A percentile compares a stretch with the other conserved stretches of the same genome.
phyloP scores from a whole-genome alignment of 78 protist species.

The Creolimax fragrantissima region DNA sequence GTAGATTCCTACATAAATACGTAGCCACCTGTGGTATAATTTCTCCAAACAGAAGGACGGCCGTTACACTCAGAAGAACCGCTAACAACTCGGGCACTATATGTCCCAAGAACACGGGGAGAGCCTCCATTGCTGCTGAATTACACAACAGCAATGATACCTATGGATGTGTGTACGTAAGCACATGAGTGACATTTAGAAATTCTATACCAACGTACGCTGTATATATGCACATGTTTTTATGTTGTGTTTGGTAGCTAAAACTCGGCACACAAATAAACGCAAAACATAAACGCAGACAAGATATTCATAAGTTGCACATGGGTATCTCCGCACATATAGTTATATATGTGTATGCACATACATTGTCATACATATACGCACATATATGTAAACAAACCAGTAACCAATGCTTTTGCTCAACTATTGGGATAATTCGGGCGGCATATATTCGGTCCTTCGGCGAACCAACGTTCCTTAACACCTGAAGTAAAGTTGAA shows the following conservation, averaged over 20 bases:
- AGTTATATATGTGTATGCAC: neutral
- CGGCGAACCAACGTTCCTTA: neutral
- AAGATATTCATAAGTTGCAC: no score
- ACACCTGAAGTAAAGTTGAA: neutral
- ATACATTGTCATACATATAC: neutral
- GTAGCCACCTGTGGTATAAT: conserved; percentile 42
- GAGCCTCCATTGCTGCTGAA: conserved; percentile 56
- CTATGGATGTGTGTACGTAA: conserved; percentile 24
- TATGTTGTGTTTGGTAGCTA: no score
- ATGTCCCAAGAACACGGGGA: conserved; percentile 58
- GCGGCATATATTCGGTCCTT: neutral
- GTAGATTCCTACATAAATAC: no score
- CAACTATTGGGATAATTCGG: neutral
- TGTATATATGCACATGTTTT: no score
- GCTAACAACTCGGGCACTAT: conserved; percentile 43
- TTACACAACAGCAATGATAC: conserved; percentile 64
- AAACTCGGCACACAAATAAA: no score
- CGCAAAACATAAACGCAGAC: no score
- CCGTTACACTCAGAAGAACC: conserved; percentile 37
- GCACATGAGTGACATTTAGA: neutral
- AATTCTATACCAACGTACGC: no score
- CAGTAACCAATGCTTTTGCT: neutral
- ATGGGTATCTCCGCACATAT: neutral
- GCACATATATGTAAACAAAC: neutral
- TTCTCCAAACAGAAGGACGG: conserved; percentile 66